Evolutionary conservation across 2,329 filamentous ascomycete species (phyloP).

Genomic region (Bimuria novae-zelandiae): DNA sequence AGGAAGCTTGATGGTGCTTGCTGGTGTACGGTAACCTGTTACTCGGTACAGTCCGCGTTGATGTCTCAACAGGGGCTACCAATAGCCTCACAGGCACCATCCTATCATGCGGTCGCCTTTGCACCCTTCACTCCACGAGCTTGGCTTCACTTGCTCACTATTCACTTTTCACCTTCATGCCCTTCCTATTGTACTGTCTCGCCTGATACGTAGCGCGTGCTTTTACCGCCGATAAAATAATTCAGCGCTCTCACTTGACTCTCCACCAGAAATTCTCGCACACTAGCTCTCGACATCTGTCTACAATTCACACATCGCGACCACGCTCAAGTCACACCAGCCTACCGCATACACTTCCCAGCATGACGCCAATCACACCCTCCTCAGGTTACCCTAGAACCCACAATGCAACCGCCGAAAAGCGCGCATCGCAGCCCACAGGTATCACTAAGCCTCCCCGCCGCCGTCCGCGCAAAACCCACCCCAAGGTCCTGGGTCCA

Average conservation of each 20-base stretch:
- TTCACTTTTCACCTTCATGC: not conserved
- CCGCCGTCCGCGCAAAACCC: not conserved
- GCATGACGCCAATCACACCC: not conserved
- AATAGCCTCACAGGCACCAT: no score
- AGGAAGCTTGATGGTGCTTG: no score
- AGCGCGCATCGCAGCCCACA: not conserved
- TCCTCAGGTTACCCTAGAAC: not conserved
- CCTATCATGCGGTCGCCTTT: no score
- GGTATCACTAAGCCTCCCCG: not conserved
- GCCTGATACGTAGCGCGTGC: no score
- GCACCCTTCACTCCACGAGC: no score
- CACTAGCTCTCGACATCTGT: not conserved
- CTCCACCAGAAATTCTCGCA: not conserved
- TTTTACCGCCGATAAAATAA: no score
- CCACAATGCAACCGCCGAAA: not conserved
- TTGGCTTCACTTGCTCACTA: not conserved
- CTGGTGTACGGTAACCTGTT: no score
- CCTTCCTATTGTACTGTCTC: no score
- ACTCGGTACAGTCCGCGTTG: no score
- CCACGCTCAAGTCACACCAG: not conserved
- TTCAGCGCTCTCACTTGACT: no score
- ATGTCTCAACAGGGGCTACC: no score
- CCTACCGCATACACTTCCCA: not conserved
- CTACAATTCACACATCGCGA: not conserved
- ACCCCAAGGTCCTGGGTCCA: slow-evolving; percentile 5